Base-by-base conservation (phyloP, 2,329 filamentous ascomycete species). In the Fusarium metavorans region DNA sequence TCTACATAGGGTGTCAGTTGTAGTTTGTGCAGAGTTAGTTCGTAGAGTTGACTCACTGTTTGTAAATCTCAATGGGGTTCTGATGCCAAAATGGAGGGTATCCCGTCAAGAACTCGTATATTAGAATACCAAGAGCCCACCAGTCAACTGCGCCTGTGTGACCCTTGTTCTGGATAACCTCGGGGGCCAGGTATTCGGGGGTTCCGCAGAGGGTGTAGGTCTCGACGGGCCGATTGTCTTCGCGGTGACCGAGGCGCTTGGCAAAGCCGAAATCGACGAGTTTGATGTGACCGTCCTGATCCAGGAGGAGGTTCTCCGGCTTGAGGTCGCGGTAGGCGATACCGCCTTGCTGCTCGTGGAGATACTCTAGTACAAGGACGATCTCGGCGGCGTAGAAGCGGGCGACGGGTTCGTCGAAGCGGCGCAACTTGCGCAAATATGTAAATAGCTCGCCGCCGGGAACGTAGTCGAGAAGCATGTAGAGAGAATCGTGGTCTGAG, bases 41-140 rank as follows among this genome's bases (percentile, higher is more conserved):
- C 20, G n/a, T 41, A 30, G 45, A 43, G 23, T 20, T 6, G 52
- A 83, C 88, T 76, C 78, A 92, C 91, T 93, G 91, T 81, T 95
- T 94, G 84, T 96, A 96, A 68, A 96, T 96, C 81, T 95, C 94
- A 75, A 96, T 94, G 1, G 94, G 94, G 75, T 95, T 96, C 74
- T 94, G 92, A 80, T 95, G 92, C 93, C 94, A 97, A 80, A 96
- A 97, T 0, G 94, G 94, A 16, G 94, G 94, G 79, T 95, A 95
- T 32, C 94, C 94, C 11, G 94, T 95, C 58, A 96, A 85, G 80
- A 96, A 96, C 80, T 97, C 94, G 82, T 95, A 96, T 68, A 96
- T 92, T 66, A 97, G 83, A 75, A 96, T 95, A 30, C 94, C 94
- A 76, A 97, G 87, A 1, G 94, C 94, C 94, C 94, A 96, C 94